These are phyloP conservation scores for Tubosaeta sp. DNA, from an alignment of 768 basidiomycete genomes.

Conservation along the genomic window DNA sequence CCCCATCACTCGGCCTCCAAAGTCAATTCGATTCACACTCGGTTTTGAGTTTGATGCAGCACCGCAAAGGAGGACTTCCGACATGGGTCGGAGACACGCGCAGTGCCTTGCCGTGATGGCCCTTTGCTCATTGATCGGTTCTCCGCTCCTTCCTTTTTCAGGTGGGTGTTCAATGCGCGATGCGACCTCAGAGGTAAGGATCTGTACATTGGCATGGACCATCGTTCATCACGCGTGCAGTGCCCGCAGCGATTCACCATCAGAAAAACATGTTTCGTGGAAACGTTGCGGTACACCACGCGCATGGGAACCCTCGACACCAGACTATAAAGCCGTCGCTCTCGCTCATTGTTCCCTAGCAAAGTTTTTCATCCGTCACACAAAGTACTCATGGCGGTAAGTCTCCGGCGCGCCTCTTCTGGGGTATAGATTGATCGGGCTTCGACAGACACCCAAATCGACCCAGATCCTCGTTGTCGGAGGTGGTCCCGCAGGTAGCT, in stretches of 20 bases:
- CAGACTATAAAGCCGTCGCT: not conserved
- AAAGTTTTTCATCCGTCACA: not conserved
- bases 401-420: not conserved
- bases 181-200: not conserved
- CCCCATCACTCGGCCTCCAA: not conserved
- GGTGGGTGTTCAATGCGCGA: not conserved
- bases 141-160: not conserved
- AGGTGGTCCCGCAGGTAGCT: conserved; percentile 1
- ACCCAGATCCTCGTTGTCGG: conserved; percentile 2
- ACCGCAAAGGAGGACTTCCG: not conserved
- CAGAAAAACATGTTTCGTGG: not conserved
- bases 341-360: not conserved
- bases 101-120: not conserved
- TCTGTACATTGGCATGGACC: not conserved
- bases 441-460: not conserved
- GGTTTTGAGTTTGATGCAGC: not conserved
- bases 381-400: not conserved
- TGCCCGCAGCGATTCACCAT: not conserved
- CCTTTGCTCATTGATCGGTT: not conserved
- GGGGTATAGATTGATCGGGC: not conserved
- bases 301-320: not conserved
- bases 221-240: not conserved
- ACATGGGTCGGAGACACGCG: not conserved
- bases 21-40: not conserved
- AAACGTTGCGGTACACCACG: not conserved